These are phyloP conservation scores for Cyclotella choctawhatcheeana DNA, from an alignment of 108 stramenopile species.

Conservation along the genomic window DNA sequence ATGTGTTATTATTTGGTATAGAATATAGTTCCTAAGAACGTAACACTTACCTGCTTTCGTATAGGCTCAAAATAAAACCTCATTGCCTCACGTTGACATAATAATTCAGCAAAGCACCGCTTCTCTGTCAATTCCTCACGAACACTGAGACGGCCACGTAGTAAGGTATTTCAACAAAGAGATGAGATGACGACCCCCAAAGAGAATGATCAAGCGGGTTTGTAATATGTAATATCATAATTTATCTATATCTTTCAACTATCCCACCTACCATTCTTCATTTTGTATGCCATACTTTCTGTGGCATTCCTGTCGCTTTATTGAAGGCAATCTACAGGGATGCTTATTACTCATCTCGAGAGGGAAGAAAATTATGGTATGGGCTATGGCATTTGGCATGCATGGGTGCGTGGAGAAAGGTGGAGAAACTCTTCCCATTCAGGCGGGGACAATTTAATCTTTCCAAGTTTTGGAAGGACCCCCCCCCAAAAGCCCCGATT, in stretches of 20 bases:
- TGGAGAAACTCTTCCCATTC: background rate
- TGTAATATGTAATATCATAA: no score
- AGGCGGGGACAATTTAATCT: no score
- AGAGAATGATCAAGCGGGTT: background rate
- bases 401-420: background rate
- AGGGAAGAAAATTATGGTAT: background rate
- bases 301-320: conserved; percentile 21
- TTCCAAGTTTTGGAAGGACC: no score
- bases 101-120: conserved; percentile 30
- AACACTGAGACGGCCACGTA: conserved; percentile 3
- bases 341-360: conserved; percentile 2
- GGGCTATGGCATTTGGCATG: background rate
- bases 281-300: conserved; percentile 20
- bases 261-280: conserved; percentile 14
- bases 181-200: background rate
- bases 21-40: no score
- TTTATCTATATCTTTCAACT: no score
- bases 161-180: background rate
- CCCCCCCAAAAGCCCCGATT: no score
- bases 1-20: no score
- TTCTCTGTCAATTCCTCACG: conserved; percentile 28
- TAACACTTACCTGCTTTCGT: conserved; percentile 3
- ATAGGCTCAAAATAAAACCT: conserved; percentile 23
- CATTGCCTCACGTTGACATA: conserved; percentile 25
- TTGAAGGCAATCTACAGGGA: conserved; percentile 12